Percentiles rank a stretch among this genome's conserved stretches.
Conservation (phyloP, 768 basidiomycete species). For the Tylopilus balloui region DNA sequence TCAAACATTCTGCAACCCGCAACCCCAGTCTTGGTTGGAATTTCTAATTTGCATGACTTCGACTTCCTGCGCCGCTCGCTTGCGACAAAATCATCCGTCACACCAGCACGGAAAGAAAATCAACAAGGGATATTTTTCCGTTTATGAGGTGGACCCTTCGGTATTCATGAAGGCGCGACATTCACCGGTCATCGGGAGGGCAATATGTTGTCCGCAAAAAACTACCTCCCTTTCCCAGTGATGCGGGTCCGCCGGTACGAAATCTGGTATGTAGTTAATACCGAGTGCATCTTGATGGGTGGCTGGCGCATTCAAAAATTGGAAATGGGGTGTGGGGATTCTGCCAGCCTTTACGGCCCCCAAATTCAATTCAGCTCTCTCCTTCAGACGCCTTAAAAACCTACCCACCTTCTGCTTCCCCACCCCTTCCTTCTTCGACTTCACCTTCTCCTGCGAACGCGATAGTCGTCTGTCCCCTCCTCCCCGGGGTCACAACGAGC, state of each 20-base stretch:
- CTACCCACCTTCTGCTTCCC: background rate
- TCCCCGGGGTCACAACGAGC: background rate
- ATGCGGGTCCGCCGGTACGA: conserved; percentile 1
- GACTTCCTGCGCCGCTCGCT: conserved; percentile 4
- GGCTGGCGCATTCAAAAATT: conserved; percentile 15
- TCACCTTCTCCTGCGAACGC: background rate
- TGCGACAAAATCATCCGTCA: background rate
- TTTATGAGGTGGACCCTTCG: background rate
- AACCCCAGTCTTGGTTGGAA: background rate
- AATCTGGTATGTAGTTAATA: conserved; percentile 10
- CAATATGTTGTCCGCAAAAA: background rate
- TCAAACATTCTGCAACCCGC: conserved; percentile 3
- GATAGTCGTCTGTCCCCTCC: background rate
- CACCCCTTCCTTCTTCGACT: background rate
- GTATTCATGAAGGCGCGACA: background rate
- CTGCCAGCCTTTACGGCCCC: conserved; percentile 15
- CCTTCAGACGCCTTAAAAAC: conserved; percentile 7
- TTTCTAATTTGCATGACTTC: conserved; percentile 5
- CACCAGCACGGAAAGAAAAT: conserved; percentile 2
- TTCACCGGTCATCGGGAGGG: background rate
- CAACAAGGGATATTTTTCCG: background rate
- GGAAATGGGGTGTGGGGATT: conserved; percentile 15
- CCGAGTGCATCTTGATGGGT: conserved; percentile 26
- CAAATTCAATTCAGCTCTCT: conserved; percentile 3
- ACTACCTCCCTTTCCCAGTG: background rate